phyloP scores from a whole-genome alignment of 345 rosid species.

The Eucalyptus marginata region DNA sequence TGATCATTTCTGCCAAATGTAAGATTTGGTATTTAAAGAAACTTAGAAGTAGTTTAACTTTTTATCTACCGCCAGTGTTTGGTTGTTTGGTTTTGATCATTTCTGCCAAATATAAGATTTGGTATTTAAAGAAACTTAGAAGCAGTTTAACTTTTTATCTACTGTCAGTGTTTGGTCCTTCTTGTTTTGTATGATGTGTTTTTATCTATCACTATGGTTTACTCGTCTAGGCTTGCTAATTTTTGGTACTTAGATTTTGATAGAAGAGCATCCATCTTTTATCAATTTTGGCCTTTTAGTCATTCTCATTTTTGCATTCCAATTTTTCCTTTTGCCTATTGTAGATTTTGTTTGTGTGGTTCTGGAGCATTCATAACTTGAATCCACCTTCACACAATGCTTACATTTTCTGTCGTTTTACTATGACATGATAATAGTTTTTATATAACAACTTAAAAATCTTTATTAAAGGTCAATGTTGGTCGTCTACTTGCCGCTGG shows the following conservation, averaged over 20 bases:
- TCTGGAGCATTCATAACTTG: background rate
- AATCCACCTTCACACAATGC: background rate
- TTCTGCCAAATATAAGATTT: background rate
- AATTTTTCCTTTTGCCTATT: background rate
- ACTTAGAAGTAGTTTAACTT: background rate
- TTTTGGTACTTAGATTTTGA: background rate
- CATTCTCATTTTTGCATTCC: background rate
- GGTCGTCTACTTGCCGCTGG: constrained; percentile 87
- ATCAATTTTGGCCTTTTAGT: background rate
- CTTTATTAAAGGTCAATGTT: constrained; percentile 59
- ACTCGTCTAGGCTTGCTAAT: background rate
- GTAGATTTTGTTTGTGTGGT: background rate
- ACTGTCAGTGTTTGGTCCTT: background rate
- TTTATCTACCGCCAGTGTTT: background rate
- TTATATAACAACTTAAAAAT: background rate
- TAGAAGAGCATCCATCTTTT: background rate
- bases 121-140: background rate
- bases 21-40: background rate
- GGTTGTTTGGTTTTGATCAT: background rate
- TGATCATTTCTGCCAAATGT: background rate
- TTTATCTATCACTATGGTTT: background rate
- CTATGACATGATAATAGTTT: background rate
- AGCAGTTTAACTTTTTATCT: background rate
- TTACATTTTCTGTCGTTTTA: background rate
- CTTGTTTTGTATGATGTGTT: background rate